Evolutionary conservation across 768 basidiomycete species (phyloP).

Genomic region (Neoboletus brunneissimus): DNA sequence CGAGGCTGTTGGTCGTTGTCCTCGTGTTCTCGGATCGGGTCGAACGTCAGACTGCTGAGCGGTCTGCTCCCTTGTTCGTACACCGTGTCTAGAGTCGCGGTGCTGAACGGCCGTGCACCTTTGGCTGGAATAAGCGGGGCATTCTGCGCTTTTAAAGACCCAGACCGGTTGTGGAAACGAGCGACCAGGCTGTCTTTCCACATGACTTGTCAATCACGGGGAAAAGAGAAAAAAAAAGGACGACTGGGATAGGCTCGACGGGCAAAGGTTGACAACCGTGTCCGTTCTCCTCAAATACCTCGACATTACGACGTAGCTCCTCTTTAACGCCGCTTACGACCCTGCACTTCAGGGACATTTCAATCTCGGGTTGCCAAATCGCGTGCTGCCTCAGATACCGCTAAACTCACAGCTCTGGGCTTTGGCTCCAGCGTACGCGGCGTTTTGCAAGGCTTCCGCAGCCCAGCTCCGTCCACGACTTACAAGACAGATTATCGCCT

Average conservation of each 20-base stretch:
- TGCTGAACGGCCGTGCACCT: constrained; percentile 3
- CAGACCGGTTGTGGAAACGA: constrained; percentile 9
- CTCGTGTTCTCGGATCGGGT: constrained; percentile 12
- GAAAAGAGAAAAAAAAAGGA: not conserved
- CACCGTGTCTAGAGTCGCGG: not conserved
- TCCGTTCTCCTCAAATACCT: constrained; percentile 3
- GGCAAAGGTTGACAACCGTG: too few species aligned
- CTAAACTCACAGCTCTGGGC: too few species aligned
- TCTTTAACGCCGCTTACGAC: not conserved
- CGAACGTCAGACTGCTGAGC: constrained; percentile 1
- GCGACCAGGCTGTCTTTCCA: constrained; percentile 15
- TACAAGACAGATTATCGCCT: too few species aligned
- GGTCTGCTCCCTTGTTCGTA: not conserved
- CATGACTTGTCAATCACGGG: not conserved
- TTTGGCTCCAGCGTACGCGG: too few species aligned
- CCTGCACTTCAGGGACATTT: not conserved
- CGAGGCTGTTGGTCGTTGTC: not conserved
- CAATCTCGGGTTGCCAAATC: not conserved
- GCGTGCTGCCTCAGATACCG: not conserved
- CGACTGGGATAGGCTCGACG: not conserved
- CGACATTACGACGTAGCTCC: constrained; percentile 1
- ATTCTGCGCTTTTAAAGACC: constrained; percentile 5
- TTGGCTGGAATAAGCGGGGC: constrained; percentile 15
- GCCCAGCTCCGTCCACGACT: too few species aligned
- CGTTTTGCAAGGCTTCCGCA: too few species aligned